A percentile compares a stretch with the other conserved stretches of the same genome.
Evolutionary conservation across 225 moss, liverwort and hornwort genomes (phyloP).

Genomic region (Marchantia polymorpha): DNA sequence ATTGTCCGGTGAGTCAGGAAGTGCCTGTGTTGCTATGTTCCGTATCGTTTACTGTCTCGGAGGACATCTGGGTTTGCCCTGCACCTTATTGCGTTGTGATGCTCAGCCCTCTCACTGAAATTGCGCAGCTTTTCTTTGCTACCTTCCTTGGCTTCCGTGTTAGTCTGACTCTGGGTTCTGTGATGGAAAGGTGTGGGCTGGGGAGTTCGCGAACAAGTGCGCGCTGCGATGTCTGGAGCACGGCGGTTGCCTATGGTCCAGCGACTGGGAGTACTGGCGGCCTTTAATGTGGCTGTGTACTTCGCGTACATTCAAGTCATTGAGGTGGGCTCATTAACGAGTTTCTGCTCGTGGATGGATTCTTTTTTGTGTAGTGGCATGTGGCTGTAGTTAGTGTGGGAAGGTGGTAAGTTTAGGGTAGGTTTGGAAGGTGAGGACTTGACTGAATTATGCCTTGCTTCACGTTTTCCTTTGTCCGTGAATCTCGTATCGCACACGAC

Average conservation of each 20-base stretch:
- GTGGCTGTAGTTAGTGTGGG: neutral
- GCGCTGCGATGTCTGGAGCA: constrained; percentile 12
- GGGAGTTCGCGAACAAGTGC: neutral
- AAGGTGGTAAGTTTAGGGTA: neutral
- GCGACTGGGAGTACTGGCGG: constrained; percentile 45
- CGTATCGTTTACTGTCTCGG: too few relatives aligned
- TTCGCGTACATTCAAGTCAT: constrained; percentile 38
- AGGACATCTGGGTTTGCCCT: too few relatives aligned
- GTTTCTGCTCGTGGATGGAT: neutral
- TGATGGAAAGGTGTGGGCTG: neutral
- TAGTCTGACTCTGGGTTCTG: too few relatives aligned
- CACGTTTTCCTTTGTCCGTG: too few relatives aligned
- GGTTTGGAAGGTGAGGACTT: neutral
- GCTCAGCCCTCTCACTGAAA: too few relatives aligned
- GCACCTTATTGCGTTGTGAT: too few relatives aligned
- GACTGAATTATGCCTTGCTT: neutral
- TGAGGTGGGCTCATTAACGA: constrained; percentile 15
- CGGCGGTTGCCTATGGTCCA: constrained; percentile 42
- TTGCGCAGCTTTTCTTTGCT: too few relatives aligned
- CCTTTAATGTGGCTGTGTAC: constrained; percentile 38
- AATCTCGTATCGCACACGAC: too few relatives aligned
- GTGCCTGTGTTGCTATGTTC: too few relatives aligned
- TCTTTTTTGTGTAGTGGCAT: neutral
- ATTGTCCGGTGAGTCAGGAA: too few relatives aligned
- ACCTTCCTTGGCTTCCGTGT: neutral